Conservation (phyloP, 345 rosid species). For the Tarenaya hassleriana region DNA sequence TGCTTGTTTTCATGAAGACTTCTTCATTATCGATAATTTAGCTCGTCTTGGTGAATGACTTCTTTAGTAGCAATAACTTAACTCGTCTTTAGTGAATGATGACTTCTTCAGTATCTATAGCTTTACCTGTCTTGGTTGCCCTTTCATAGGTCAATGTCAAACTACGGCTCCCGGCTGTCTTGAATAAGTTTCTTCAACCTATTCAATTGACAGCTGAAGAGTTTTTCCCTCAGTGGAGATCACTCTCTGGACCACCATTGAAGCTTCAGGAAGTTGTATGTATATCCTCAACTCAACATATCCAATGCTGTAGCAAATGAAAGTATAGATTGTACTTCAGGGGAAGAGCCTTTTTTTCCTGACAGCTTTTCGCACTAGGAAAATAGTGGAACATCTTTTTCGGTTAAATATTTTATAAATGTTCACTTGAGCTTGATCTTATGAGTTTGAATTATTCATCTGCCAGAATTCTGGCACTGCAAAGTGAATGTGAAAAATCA, state of each 20-base stretch:
- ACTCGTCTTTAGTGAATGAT: conserved; percentile 16
- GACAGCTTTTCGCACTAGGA: neutral
- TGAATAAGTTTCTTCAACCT: conserved; percentile 93
- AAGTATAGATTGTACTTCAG: neutral
- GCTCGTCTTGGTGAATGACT: no score
- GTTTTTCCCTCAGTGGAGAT: conserved; percentile 97
- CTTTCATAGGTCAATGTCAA: conserved; percentile 65
- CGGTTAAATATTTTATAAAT: neutral
- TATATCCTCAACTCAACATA: conserved; percentile 24
- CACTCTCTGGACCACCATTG: conserved; percentile 88
- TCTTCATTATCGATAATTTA: no score
- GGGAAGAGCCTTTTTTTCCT: conserved; percentile 10
- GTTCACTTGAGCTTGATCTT: neutral
- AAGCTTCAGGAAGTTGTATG: conserved; percentile 99
- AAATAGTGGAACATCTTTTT: neutral
- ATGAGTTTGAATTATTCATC: no score
- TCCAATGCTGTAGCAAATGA: conserved; percentile 4
- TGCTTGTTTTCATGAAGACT: no score
- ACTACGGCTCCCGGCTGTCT: conserved; percentile 88
- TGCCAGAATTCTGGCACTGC: no score
- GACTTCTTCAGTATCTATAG: conserved; percentile 9
- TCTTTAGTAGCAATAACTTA: neutral
- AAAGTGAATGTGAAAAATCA: no score
- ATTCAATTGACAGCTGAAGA: conserved; percentile 68
- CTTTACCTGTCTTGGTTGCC: conserved; percentile 20